Percentiles rank a stretch among this genome's conserved stretches.
Evolutionary conservation across 352 stramenopile species (phyloP).

Genomic region (Phytophthora megakarya): DNA sequence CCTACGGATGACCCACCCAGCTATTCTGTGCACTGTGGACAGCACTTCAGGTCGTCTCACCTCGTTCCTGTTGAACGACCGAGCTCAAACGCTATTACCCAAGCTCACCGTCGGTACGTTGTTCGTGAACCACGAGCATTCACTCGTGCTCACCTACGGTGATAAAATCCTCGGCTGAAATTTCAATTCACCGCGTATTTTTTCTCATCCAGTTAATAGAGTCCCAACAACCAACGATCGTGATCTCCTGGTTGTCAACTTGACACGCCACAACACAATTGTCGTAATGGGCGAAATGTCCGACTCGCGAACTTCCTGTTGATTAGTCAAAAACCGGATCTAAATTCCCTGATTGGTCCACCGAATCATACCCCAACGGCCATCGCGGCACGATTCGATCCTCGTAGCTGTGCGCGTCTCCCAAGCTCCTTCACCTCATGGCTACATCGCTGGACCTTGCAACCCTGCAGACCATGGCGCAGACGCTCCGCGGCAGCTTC

Average conservation of each 20-base stretch:
- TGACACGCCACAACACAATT: too few species aligned
- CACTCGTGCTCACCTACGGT: conserved; percentile 76
- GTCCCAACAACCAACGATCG: background rate
- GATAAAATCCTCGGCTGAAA: conserved; percentile 58
- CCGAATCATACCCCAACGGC: conserved; percentile 18
- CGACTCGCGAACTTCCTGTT: background rate
- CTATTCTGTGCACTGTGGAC: conserved; percentile 66
- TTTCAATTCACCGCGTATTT: background rate
- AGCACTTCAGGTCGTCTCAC: conserved; percentile 33
- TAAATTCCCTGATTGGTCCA: conserved; percentile 18
- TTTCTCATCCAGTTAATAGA: conserved; percentile 17
- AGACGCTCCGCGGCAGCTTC: conserved; percentile 67
- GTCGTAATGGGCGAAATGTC: conserved; percentile 4
- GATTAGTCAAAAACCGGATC: conserved; percentile 10
- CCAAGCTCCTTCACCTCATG: conserved; percentile 36
- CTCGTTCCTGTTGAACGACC: conserved; percentile 71
- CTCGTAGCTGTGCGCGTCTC: background rate
- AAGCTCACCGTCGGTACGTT: conserved; percentile 65
- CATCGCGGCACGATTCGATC: conserved; percentile 14
- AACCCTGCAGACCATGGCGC: conserved; percentile 64
- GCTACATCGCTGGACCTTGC: conserved; percentile 63
- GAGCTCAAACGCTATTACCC: conserved; percentile 57
- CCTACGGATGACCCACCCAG: conserved; percentile 59
- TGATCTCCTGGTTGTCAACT: too few species aligned
- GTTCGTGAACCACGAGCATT: conserved; percentile 68